Evolutionary conservation across 176 grass and related monocot genomes (phyloP).

Genomic region (Poa annua): DNA sequence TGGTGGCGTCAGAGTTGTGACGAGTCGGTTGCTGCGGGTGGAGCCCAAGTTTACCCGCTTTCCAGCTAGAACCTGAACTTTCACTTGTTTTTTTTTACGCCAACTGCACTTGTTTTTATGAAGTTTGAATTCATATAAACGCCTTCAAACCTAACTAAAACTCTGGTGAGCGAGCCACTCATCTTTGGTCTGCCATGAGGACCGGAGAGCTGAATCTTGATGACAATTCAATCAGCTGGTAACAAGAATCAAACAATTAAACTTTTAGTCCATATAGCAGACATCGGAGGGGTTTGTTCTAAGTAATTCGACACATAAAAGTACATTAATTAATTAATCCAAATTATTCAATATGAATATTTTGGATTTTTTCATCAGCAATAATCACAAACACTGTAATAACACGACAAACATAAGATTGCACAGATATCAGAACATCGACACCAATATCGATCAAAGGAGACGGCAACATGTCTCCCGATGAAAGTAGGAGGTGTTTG

Average conservation of each 20-base stretch:
- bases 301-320: no score
- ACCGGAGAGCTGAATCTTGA: neutral
- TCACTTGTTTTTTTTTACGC: neutral
- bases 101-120: neutral
- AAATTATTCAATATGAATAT: no score
- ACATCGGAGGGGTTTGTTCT: no score
- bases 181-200: neutral
- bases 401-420: neutral
- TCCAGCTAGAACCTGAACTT: slow-evolving; percentile 5
- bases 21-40: slow-evolving; percentile 34
- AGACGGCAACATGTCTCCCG: neutral
- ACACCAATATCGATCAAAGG: neutral
- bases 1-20: slow-evolving; percentile 32
- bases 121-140: neutral
- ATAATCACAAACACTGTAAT: neutral
- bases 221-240: neutral
- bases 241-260: neutral
- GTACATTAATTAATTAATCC: no score
- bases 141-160: neutral
- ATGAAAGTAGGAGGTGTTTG: neutral
- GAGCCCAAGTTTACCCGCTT: neutral
- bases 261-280: no score
- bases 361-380: neutral
- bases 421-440: neutral
- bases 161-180: neutral